A percentile compares a stretch with the other conserved stretches of the same genome.
Evolutionary conservation across 2,329 filamentous ascomycete genomes (phyloP).

Genomic region (Colletotrichum sp.): DNA sequence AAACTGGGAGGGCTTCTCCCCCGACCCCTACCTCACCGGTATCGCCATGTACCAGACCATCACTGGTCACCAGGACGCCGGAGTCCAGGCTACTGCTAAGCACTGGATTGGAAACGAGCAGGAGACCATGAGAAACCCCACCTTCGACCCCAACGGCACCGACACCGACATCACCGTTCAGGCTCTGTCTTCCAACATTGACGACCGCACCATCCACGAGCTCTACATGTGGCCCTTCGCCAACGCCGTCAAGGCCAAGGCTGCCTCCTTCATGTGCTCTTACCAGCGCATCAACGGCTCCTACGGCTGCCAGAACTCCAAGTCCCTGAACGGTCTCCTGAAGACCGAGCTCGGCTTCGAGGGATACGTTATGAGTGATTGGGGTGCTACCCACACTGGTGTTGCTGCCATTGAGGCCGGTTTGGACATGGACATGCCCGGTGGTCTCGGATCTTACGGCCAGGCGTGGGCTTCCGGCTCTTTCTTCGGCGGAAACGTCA

Average conservation of each 20-base stretch:
- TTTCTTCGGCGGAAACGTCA: slow-evolving; percentile 51
- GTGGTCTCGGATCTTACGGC: slow-evolving; percentile 39
- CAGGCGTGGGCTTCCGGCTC: slow-evolving; percentile 34
- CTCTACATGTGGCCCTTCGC: slow-evolving; percentile 41
- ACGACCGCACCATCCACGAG: slow-evolving; percentile 67
- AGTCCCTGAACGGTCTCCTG: slow-evolving; percentile 52
- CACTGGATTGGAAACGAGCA: slow-evolving; percentile 44
- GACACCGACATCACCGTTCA: slow-evolving; percentile 28
- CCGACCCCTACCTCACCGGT: slow-evolving; percentile 73
- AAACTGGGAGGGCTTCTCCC: slow-evolving; percentile 69
- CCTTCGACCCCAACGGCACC: slow-evolving; percentile 28
- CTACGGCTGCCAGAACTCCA: slow-evolving; percentile 55
- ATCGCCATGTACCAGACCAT: slow-evolving; percentile 45
- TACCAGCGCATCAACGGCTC: slow-evolving; percentile 53
- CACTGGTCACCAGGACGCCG: slow-evolving; percentile 37
- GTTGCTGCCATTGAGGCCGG: slow-evolving; percentile 48
- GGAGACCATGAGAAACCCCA: slow-evolving; percentile 36
- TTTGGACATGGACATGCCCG: slow-evolving; percentile 59
- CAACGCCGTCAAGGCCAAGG: slow-evolving; percentile 35
- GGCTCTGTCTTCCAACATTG: slow-evolving; percentile 50
- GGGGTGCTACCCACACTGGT: slow-evolving; percentile 44
- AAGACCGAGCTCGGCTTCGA: slow-evolving; percentile 57
- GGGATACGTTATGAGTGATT: slow-evolving; percentile 50
- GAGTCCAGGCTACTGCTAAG: slow-evolving; percentile 44
- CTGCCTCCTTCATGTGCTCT: slow-evolving; percentile 47